Evolutionary conservation across 1,139 yeast genomes (phyloP), one percentile per base, ranked within the genome.

Genomic region (Saccharomyces hybrid): DNA sequence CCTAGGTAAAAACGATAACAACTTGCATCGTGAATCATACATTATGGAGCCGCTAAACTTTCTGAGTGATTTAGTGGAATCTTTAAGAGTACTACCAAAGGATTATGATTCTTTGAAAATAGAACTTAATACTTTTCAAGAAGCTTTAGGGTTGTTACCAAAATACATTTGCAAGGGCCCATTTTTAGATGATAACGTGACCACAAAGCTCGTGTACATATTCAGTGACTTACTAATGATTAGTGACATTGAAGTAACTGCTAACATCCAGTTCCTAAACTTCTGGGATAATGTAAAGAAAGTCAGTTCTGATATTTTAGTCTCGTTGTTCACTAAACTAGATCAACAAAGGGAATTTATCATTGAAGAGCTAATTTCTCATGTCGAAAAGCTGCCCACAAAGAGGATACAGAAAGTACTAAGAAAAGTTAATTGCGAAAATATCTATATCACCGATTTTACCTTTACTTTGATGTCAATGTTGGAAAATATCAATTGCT

Each of bases 321-420:
- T 74, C 1, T 63, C 73, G 1, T 73, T 85, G 7, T 85, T 82
- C 64, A 68, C 73, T 27, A 63, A 63, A 9, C 69, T 76, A 46
- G 69, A 73, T 0, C 77, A 75, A 47, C 95, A 87, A 62, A 72
- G 86, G 53, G 70, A 70, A 1, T 84, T 83, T 62, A 73, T 88
- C 7, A 61, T 86, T 9, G 79, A 78, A 51, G 93, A 88, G 63
- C 64, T 85, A 3, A 62, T 85, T n/a, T 68, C 76, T 2, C 78
- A 77, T 54, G 70, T 82, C 55, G 79, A 76, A 49, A 76, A 73
- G 48, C 64, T 83, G 6, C 79, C 85, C 0, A 63, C 72, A 2
- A 73, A 73, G 54, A 76, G 79, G 61, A 55, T 65, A 20, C 59
- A 60, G 14, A 64, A 57, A 52, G 64, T 58, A 42, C 51, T 68